A percentile compares a stretch with the other conserved stretches of the same genome.
Conservation (phyloP, 2,329 filamentous ascomycete species). For the Dryadomyces sulphureus region DNA sequence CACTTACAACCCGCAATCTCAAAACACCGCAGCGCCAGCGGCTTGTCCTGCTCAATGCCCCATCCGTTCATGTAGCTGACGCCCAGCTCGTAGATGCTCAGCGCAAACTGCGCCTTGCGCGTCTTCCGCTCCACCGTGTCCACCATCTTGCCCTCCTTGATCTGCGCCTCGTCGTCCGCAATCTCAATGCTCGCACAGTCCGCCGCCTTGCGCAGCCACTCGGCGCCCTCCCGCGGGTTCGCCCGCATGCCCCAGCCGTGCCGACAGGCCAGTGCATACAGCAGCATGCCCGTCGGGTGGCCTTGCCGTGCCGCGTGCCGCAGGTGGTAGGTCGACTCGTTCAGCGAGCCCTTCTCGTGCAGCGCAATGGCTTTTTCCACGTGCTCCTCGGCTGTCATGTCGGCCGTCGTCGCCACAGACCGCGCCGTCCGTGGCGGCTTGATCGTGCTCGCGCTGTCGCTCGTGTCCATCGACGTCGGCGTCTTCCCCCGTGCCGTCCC, state of each 20-base stretch:
- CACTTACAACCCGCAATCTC: slow-evolving; percentile 77
- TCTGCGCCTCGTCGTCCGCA: slow-evolving; percentile 60
- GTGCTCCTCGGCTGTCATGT: slow-evolving; percentile 75
- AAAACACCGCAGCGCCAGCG: slow-evolving; percentile 78
- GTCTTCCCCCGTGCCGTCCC: slow-evolving; percentile 21
- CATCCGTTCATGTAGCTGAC: slow-evolving; percentile 97
- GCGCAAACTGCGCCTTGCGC: slow-evolving; percentile 80
- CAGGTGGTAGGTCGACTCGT: slow-evolving; percentile 92
- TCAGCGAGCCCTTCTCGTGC: slow-evolving; percentile 74
- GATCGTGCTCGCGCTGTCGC: slow-evolving; percentile 40
- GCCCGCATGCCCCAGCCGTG: slow-evolving; percentile 97
- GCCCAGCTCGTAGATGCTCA: slow-evolving; percentile 91
- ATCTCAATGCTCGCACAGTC: slow-evolving; percentile 72
- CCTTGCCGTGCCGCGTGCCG: slow-evolving; percentile 75
- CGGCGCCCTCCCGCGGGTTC: slow-evolving; percentile 77
- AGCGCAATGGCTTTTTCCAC: slow-evolving; percentile 78
- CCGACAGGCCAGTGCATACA: slow-evolving; percentile 87
- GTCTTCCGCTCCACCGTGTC: slow-evolving; percentile 61
- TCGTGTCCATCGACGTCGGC: slow-evolving; percentile 30
- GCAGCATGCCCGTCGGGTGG: slow-evolving; percentile 84
- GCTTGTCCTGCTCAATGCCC: slow-evolving; percentile 89
- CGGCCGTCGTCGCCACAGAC: slow-evolving; percentile 43
- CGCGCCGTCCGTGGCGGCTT: slow-evolving; percentile 28
- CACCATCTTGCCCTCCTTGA: slow-evolving; percentile 45
- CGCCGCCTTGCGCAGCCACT: slow-evolving; percentile 84